Base-by-base conservation (phyloP, 306 rosid genomes). In the Gynostemma pentaphyllum region DNA sequence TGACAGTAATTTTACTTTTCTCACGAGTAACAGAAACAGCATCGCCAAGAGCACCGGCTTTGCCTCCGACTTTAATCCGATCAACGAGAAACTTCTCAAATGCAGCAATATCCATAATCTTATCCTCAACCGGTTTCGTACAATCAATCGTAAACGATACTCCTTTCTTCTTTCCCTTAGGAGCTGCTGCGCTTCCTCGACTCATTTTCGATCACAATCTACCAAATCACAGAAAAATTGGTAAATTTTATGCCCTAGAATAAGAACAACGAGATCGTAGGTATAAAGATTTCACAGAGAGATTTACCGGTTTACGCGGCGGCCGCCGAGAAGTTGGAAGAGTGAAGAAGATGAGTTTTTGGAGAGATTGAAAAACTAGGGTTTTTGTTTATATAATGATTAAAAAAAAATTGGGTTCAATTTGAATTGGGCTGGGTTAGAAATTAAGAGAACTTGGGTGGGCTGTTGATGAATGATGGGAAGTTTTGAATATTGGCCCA, bases 1-100 rank as follows among this genome's bases (percentile, higher is more conserved):
- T 81, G 22, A 90, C 94, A 12, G 90, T 81, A 68, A 87, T 83
- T 75, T 90, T 87, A 73, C 45, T 79, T 77, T 87, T 87, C 5
- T 90, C 94, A 9, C 95, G 82, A 18, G 84, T 59, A 24, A 90
- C 87, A 1, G 82, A 70, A 60, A 87, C 88, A 9, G 82, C 55
- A 44, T 90, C 95, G 19, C 97, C 95, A 49, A 87, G 94, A 1
- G 95, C 97, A 48, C 97, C 95, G 2, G 83, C 78, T 74, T 78
- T 82, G 53, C 87, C 83, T 16, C 83, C 87, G 7, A 82, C 87
- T 75, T 82, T 82, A 66, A 82, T 78, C 77, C 87, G 69, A 67
- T 78, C 87, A 45, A 72, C 77, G 7, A 82, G 87, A 75, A 82
- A 82, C 76, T 82, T 78, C 69, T 78, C 87, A 4, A 82, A 28